Evolutionary conservation across 2,329 filamentous ascomycete species (phyloP).

Genomic region (Paracorniculantispora psalliotae): DNA sequence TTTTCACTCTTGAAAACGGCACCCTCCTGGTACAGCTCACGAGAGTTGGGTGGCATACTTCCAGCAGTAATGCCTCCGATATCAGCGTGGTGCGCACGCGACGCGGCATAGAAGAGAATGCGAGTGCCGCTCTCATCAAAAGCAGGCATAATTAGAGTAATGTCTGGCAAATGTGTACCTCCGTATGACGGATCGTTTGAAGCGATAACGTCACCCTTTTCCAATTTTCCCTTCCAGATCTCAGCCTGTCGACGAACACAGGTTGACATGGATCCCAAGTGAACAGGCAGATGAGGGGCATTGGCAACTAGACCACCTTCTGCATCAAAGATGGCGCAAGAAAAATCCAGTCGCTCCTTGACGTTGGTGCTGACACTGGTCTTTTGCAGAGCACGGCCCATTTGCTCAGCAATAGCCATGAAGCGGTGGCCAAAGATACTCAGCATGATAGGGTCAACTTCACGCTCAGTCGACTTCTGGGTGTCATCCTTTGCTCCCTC

Average conservation of each 20-base stretch:
- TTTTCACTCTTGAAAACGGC: slow-evolving; percentile 61
- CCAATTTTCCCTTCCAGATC: slow-evolving; percentile 73
- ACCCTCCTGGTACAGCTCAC: slow-evolving; percentile 58
- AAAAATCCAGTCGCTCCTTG: slow-evolving; percentile 78
- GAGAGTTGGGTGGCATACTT: slow-evolving; percentile 72
- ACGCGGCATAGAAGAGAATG: slow-evolving; percentile 78
- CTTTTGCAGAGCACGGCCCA: slow-evolving; percentile 75
- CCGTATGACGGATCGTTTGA: slow-evolving; percentile 81
- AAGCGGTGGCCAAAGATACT: slow-evolving; percentile 79
- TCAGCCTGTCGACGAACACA: slow-evolving; percentile 72
- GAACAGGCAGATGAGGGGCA: slow-evolving; percentile 74
- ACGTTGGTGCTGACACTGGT: slow-evolving; percentile 78
- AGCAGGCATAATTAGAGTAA: slow-evolving; percentile 74
- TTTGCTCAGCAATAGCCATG: slow-evolving; percentile 82
- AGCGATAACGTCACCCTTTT: slow-evolving; percentile 75
- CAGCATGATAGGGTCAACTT: slow-evolving; percentile 65
- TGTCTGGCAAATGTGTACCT: slow-evolving; percentile 77
- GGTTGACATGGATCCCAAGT: slow-evolving; percentile 78
- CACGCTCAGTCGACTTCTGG: not conserved
- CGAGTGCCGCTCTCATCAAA: slow-evolving; percentile 61
- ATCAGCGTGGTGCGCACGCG: slow-evolving; percentile 77
- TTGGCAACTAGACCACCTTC: slow-evolving; percentile 73
- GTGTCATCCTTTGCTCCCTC: slow-evolving; percentile 34
- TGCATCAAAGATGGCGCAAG: slow-evolving; percentile 73
- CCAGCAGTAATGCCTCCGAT: slow-evolving; percentile 78